These are phyloP conservation scores for Fusarium illudens DNA, from an alignment of 2,329 filamentous ascomycete species.

Conservation along the genomic window DNA sequence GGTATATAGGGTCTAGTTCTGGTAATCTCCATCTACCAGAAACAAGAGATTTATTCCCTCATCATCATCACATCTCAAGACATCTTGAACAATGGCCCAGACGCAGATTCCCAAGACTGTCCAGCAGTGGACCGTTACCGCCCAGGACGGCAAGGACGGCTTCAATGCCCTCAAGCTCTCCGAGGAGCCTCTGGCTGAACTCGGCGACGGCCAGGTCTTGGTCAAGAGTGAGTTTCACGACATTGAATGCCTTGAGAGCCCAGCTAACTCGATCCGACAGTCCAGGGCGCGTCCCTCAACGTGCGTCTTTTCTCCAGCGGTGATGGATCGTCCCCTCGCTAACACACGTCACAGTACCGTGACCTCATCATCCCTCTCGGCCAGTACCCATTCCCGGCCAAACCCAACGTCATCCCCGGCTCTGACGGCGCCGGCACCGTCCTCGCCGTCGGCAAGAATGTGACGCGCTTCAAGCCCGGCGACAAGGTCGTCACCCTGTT, in stretches of 20 bases:
- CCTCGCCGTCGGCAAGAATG: constrained; percentile 59
- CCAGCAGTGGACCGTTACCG: constrained; percentile 64
- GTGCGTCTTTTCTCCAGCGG: constrained; percentile 31
- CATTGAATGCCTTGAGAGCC: neutral
- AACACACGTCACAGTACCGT: constrained; percentile 51
- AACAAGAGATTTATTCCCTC: neutral
- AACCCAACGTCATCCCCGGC: constrained; percentile 56
- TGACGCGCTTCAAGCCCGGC: constrained; percentile 59
- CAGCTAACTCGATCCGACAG: constrained; percentile 37
- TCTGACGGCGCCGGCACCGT: constrained; percentile 65
- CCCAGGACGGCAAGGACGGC: constrained; percentile 51
- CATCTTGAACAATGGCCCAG: constrained; percentile 36
- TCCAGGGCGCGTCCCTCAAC: constrained; percentile 62
- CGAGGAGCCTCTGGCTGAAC: constrained; percentile 64
- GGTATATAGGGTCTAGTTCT: constrained; percentile 15
- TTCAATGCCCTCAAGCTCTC: constrained; percentile 69
- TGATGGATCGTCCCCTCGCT: neutral
- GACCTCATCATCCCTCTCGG: constrained; percentile 61
- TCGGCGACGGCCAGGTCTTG: constrained; percentile 76
- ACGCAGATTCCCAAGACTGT: constrained; percentile 52
- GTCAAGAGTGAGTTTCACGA: constrained; percentile 59
- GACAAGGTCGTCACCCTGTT: constrained; percentile 69
- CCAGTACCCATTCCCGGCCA: constrained; percentile 55
- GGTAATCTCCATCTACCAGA: neutral
- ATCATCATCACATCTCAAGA: neutral